These are phyloP conservation scores for Tuber calosporum DNA, from an alignment of 495 filamentous ascomycete genomes.

Conservation along the genomic window DNA sequence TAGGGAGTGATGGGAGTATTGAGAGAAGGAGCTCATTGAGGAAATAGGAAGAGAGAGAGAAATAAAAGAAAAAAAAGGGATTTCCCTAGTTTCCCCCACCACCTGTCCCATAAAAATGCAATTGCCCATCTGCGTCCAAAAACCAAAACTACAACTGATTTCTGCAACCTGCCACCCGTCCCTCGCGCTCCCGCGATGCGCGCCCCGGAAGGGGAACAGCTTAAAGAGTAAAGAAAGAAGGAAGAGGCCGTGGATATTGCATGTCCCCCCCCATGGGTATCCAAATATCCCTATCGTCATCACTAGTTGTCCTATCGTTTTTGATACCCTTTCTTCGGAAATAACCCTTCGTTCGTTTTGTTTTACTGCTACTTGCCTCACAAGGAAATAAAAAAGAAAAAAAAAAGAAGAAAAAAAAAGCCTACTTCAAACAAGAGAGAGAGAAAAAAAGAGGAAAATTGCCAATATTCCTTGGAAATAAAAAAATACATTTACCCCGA, in stretches of 20 bases:
- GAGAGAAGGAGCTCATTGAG: neutral
- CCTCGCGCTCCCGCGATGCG: slow-evolving; percentile 7
- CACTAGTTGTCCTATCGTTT: slow-evolving; percentile 3
- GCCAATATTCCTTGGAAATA: slow-evolving; percentile 31
- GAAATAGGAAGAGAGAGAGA: slow-evolving; percentile 10
- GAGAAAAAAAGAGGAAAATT: neutral
- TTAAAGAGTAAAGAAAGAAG: slow-evolving; percentile 3
- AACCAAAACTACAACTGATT: slow-evolving; percentile 22
- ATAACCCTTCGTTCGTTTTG: slow-evolving; percentile 10
- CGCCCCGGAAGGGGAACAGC: slow-evolving; percentile 7
- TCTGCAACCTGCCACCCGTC: slow-evolving; percentile 18
- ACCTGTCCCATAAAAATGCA: slow-evolving; percentile 27
- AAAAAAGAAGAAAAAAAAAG: slow-evolving; percentile 9
- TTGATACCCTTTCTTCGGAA: slow-evolving; percentile 5
- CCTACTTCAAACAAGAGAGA: slow-evolving; percentile 27
- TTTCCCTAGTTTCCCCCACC: neutral
- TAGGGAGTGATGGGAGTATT: neutral
- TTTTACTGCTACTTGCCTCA: slow-evolving; percentile 11
- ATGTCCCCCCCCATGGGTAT: slow-evolving; percentile 1
- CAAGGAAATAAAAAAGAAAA: slow-evolving; percentile 26
- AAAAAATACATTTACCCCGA: slow-evolving; percentile 32
- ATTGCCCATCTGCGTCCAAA: slow-evolving; percentile 35
- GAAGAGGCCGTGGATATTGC: neutral
- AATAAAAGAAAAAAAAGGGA: slow-evolving; percentile 13
- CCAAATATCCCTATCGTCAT: slow-evolving; percentile 4